phyloP scores from a whole-genome alignment of 345 rosid genomes.

The Corchorus capsularis region DNA sequence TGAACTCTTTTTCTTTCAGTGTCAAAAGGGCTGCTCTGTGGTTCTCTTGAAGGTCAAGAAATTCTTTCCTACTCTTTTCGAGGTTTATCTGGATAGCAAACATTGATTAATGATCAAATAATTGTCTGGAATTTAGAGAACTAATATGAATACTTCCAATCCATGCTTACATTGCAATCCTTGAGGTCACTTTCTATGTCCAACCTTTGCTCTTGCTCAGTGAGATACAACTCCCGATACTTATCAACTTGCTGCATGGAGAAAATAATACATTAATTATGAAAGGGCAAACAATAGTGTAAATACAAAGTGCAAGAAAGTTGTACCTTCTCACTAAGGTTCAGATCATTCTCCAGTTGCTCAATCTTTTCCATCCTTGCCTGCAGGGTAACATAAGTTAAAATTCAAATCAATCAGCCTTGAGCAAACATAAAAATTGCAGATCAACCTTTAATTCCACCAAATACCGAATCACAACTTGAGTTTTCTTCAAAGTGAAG shows the following conservation, averaged over 20 bases:
- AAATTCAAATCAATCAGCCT: constrained; percentile 16
- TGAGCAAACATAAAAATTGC: neutral
- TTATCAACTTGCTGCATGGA: constrained; percentile 64
- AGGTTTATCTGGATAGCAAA: constrained; percentile 61
- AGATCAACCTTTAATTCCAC: constrained; percentile 1
- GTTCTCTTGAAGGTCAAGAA: constrained; percentile 45
- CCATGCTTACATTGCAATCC: constrained; percentile 62
- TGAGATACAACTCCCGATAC: constrained; percentile 61
- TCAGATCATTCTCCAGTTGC: constrained; percentile 71
- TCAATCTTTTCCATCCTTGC: constrained; percentile 74
- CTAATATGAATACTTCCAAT: neutral
- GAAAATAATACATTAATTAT: constrained; percentile 11
- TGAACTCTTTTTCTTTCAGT: constrained; percentile 57
- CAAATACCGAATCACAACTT: neutral
- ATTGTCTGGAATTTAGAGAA: constrained; percentile 12
- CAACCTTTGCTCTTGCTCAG: constrained; percentile 71
- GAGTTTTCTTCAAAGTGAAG: neutral
- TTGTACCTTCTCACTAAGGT: constrained; percentile 56
- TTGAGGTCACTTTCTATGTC: constrained; percentile 61
- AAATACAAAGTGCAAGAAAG: constrained; percentile 18
- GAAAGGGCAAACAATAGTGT: neutral
- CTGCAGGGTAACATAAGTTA: constrained; percentile 35
- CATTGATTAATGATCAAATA: constrained; percentile 28
- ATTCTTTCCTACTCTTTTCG: constrained; percentile 52
- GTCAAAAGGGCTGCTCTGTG: constrained; percentile 41